phyloP scores from a whole-genome alignment of 2,329 filamentous ascomycete species.

The Stachybotrys echinatus region DNA sequence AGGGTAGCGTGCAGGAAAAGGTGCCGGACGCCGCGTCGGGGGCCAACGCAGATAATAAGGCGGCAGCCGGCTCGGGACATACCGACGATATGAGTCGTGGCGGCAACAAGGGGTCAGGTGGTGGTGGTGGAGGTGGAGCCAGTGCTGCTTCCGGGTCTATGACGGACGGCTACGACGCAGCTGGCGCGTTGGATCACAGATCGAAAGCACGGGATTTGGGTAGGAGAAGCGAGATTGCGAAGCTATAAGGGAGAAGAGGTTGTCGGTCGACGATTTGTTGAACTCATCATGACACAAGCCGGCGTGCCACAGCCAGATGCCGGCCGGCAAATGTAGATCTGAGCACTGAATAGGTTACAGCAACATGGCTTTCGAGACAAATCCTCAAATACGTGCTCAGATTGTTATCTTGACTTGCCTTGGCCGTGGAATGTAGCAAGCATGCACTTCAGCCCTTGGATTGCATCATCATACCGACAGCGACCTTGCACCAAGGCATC shows the following conservation, averaged over 20 bases:
- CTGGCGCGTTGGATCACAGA: neutral
- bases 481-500: neutral
- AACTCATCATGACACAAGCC: neutral
- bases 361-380: neutral
- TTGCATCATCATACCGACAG: neutral
- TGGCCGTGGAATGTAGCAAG: neutral
- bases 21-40: neutral
- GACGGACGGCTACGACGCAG: neutral
- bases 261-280: neutral
- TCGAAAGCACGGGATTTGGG: neutral
- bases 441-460: neutral
- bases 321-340: too few relatives aligned
- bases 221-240: neutral
- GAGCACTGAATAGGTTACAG: too few relatives aligned
- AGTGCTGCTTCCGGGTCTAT: neutral
- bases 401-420: neutral
- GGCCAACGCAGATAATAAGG: neutral
- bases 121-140: too few relatives aligned
- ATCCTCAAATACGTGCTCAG: neutral
- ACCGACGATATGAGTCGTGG: too few relatives aligned
- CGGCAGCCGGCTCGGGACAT: too few relatives aligned
- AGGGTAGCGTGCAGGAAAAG: neutral
- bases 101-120: too few relatives aligned
- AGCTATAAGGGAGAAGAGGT: neutral
- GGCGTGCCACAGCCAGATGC: too few relatives aligned